These are phyloP conservation scores for Prunella vulgaris DNA, from an alignment of 257 asterid species.

Conservation along the genomic window DNA sequence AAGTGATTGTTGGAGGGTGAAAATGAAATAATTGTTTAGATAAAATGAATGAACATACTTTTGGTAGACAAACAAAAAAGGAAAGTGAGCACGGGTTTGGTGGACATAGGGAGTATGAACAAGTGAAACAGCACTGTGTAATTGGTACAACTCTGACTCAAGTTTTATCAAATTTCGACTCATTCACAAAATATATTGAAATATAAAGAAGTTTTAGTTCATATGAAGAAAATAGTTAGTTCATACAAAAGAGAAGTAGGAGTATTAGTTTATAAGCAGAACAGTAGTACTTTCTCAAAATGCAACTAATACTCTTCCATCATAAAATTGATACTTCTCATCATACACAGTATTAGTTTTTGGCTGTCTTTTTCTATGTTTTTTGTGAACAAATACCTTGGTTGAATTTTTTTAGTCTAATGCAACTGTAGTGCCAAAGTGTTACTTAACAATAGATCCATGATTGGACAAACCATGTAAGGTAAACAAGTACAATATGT, in stretches of 20 bases:
- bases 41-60: too few relatives aligned
- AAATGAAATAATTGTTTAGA: too few relatives aligned
- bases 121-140: background rate
- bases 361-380: background rate
- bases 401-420: background rate
- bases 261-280: too few relatives aligned
- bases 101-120: too few relatives aligned
- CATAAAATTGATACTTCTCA: background rate
- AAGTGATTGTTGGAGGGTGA: too few relatives aligned
- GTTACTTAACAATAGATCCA: background rate
- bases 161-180: background rate
- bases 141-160: background rate
- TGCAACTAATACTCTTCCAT: background rate
- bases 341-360: too few relatives aligned
- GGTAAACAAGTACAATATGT: background rate
- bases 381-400: background rate
- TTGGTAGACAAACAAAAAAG: too few relatives aligned
- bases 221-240: background rate
- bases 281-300: too few relatives aligned
- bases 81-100: too few relatives aligned
- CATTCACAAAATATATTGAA: background rate
- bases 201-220: background rate
- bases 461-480: background rate
- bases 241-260: too few relatives aligned
- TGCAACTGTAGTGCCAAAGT: background rate